Evolutionary conservation across 805 yeast genomes (phyloP).

Genomic region (Candida chauliodis): DNA sequence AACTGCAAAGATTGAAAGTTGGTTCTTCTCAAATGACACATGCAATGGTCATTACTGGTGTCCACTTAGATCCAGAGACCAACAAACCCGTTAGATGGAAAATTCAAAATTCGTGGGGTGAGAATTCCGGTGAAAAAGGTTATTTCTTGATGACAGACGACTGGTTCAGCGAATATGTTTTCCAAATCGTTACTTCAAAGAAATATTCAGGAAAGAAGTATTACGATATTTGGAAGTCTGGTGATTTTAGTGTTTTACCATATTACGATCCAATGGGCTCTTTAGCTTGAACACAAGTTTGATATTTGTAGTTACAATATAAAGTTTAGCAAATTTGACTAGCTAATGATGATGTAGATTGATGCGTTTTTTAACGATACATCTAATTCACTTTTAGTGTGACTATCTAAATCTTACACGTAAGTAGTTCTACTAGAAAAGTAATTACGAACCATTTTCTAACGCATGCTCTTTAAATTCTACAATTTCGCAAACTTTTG

Average conservation of each 20-base stretch:
- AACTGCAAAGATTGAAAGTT: constrained; percentile 67
- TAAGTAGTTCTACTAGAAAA: too few relatives aligned
- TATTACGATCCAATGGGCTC: constrained; percentile 44
- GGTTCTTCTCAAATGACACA: constrained; percentile 82
- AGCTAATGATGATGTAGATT: too few relatives aligned
- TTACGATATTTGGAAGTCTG: constrained; percentile 32
- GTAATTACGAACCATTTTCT: too few relatives aligned
- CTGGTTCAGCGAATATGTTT: constrained; percentile 43
- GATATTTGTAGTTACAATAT: too few relatives aligned
- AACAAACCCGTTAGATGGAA: constrained; percentile 43
- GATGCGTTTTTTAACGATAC: too few relatives aligned
- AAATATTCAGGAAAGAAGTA: constrained; percentile 34
- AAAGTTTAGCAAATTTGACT: too few relatives aligned
- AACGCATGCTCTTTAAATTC: too few relatives aligned
- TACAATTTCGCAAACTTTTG: too few relatives aligned
- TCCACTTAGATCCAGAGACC: constrained; percentile 57
- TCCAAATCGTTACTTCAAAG: constrained; percentile 38
- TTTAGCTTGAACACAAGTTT: constrained; percentile 38
- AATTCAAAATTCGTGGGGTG: constrained; percentile 45
- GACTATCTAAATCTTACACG: too few relatives aligned
- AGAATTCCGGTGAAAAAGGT: constrained; percentile 38
- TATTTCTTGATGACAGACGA: constrained; percentile 41
- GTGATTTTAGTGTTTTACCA: constrained; percentile 32
- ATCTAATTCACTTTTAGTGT: too few relatives aligned
- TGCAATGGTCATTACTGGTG: constrained; percentile 84